phyloP scores from a whole-genome alignment of 495 filamentous ascomycete genomes.

The Talaromyces nanjingensis region DNA sequence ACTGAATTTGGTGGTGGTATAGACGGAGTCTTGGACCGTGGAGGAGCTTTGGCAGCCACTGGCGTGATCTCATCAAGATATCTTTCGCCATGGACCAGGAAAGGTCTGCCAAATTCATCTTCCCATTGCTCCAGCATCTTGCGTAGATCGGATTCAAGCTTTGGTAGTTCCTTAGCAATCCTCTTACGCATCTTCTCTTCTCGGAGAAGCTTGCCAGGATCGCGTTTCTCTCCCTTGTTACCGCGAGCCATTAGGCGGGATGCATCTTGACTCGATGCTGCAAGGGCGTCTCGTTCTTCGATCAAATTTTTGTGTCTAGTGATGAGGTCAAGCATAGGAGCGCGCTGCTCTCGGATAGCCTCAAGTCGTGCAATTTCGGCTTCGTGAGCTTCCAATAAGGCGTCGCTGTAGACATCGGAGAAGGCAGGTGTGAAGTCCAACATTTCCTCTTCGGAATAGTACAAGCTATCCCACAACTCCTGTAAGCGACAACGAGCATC shows the following conservation, averaged over 20 bases:
- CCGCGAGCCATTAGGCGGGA: constrained; percentile 85
- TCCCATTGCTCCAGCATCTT: constrained; percentile 84
- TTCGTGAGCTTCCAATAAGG: constrained; percentile 83
- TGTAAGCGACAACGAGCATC: constrained; percentile 84
- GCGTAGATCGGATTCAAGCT: constrained; percentile 73
- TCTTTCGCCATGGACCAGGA: constrained; percentile 83
- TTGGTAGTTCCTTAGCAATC: constrained; percentile 91
- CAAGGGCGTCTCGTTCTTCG: constrained; percentile 79
- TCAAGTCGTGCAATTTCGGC: constrained; percentile 79
- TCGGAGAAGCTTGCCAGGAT: constrained; percentile 87
- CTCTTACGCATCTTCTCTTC: constrained; percentile 99
- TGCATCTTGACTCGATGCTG: constrained; percentile 85
- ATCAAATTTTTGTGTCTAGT: constrained; percentile 79
- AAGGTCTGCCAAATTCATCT: constrained; percentile 86
- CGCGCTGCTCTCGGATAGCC: constrained; percentile 76
- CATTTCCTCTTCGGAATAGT: constrained; percentile 97
- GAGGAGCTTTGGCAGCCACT: constrained; percentile 52
- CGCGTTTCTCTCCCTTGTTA: constrained; percentile 81
- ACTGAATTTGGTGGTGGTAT: constrained; percentile 43
- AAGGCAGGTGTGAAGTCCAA: constrained; percentile 93
- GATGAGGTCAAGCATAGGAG: constrained; percentile 72
- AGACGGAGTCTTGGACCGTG: constrained; percentile 75
- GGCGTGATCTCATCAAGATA: constrained; percentile 75
- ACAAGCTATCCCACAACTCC: constrained; percentile 89
- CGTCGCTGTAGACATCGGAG: constrained; percentile 75